A percentile compares a stretch with the other conserved stretches of the same genome.
Conservation (phyloP, 495 filamentous ascomycete species). For the Chaetomidium leptoderma region DNA sequence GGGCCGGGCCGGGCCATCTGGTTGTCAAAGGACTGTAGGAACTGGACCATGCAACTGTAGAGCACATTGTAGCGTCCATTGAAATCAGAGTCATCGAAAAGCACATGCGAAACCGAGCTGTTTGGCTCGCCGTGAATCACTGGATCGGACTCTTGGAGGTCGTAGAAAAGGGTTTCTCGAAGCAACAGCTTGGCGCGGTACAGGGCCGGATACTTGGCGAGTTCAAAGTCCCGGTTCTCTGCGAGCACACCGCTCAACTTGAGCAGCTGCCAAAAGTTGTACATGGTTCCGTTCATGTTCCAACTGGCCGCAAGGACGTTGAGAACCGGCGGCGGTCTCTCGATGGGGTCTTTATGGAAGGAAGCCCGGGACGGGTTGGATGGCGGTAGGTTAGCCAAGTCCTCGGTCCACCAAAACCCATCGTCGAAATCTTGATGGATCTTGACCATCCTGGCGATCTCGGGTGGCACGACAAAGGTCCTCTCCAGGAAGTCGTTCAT, state of each 20-base stretch:
- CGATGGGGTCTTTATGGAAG: conserved; percentile 39
- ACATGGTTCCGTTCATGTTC: conserved; percentile 42
- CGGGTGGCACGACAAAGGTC: conserved; percentile 36
- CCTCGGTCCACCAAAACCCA: conserved; percentile 51
- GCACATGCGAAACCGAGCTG: conserved; percentile 31
- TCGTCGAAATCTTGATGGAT: conserved; percentile 45
- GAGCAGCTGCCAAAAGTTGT: conserved; percentile 46
- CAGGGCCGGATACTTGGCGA: conserved; percentile 40
- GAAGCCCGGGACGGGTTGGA: conserved; percentile 40
- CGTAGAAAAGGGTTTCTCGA: conserved; percentile 47
- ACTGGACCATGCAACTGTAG: conserved; percentile 46
- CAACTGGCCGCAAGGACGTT: conserved; percentile 45
- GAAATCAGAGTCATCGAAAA: conserved; percentile 43
- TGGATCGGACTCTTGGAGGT: conserved; percentile 46
- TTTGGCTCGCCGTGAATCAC: conserved; percentile 41
- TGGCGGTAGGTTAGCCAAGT: conserved; percentile 43
- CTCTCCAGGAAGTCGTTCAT: conserved; percentile 50
- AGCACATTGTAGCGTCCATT: conserved; percentile 44
- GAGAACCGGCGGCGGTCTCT: conserved; percentile 42
- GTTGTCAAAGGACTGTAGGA: conserved; percentile 45
- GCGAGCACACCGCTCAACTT: conserved; percentile 42
- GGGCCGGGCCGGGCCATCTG: conserved; percentile 35
- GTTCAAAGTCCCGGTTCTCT: conserved; percentile 39
- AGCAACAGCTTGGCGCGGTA: conserved; percentile 48
- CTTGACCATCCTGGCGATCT: conserved; percentile 40